These are phyloP conservation scores for Teunomyces funiuensis DNA, from an alignment of 805 yeast species.

Conservation along the genomic window DNA sequence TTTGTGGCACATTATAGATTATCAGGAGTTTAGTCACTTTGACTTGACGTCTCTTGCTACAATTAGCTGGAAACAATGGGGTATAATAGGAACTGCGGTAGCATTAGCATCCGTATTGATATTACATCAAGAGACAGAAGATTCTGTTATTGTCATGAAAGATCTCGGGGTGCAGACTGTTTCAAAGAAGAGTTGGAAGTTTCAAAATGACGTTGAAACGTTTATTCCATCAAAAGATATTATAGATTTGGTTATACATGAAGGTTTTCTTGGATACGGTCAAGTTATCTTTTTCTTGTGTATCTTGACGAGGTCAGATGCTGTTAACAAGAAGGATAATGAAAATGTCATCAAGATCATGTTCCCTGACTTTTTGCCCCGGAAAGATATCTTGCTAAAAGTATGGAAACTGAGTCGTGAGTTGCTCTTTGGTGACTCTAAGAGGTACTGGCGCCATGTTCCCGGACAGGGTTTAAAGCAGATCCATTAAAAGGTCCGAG, in stretches of 20 bases:
- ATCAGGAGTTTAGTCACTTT: not conserved
- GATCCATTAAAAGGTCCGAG: conserved; percentile 4
- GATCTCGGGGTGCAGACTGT: conserved; percentile 49
- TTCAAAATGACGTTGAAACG: conserved; percentile 20
- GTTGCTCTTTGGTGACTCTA: conserved; percentile 32
- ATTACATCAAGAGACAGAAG: conserved; percentile 38
- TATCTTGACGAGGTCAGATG: conserved; percentile 45
- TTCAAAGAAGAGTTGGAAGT: conserved; percentile 23
- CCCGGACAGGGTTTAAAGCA: conserved; percentile 38
- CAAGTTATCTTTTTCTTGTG: conserved; percentile 64
- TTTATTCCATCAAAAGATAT: conserved; percentile 60
- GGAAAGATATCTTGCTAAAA: conserved; percentile 38
- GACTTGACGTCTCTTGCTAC: not conserved
- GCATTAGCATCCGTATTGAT: conserved; percentile 13
- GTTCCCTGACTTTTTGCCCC: conserved; percentile 43
- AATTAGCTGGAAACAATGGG: not conserved
- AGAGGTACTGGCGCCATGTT: conserved; percentile 33
- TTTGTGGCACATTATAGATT: not conserved
- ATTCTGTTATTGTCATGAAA: conserved; percentile 42
- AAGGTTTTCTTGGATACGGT: conserved; percentile 68
- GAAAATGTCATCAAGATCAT: conserved; percentile 32
- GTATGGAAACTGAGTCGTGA: conserved; percentile 42
- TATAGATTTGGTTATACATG: conserved; percentile 69
- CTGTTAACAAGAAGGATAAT: conserved; percentile 8
- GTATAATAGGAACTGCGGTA: not conserved